These are phyloP conservation scores for Coemansia sp. DNA, from an alignment of 192 early-diverging fungal genomes.

Conservation along the genomic window DNA sequence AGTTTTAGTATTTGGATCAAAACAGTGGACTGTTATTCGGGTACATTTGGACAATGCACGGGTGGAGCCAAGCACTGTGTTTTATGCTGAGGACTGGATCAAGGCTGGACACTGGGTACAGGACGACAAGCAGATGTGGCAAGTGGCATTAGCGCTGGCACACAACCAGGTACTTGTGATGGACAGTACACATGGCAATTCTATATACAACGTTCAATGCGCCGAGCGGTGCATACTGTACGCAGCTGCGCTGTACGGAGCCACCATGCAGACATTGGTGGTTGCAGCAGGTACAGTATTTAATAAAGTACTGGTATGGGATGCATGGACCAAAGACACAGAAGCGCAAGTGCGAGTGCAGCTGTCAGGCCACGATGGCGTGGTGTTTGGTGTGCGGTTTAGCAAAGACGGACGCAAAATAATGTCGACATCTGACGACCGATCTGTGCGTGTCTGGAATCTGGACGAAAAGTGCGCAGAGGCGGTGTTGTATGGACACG, in stretches of 20 bases:
- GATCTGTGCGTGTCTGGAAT: constrained; percentile 76
- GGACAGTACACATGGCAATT: background rate
- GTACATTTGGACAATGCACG: background rate
- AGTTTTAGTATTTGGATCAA: constrained; percentile 56
- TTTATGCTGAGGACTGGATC: constrained; percentile 72
- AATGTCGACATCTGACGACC: constrained; percentile 78
- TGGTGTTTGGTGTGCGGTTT: constrained; percentile 75
- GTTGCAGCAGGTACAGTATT: constrained; percentile 83
- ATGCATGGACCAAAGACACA: background rate
- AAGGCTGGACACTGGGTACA: constrained; percentile 70
- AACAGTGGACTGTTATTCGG: constrained; percentile 24
- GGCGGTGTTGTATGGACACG: constrained; percentile 62
- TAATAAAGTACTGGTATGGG: constrained; percentile 76
- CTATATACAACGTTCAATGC: constrained; percentile 56
- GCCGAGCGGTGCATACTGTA: constrained; percentile 73
- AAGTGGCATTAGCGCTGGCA: constrained; percentile 66
- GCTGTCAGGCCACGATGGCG: constrained; percentile 57
- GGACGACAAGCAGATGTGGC: constrained; percentile 1
- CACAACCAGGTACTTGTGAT: constrained; percentile 66
- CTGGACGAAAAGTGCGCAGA: background rate
- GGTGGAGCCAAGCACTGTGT: background rate
- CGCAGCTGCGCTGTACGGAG: constrained; percentile 70
- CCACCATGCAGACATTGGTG: constrained; percentile 45
- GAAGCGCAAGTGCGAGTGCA: background rate
- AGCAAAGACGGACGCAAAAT: constrained; percentile 58